Percentiles rank a stretch among this genome's conserved stretches.
These are phyloP conservation scores for Podospora australis DNA, from an alignment of 495 filamentous ascomycete species.

Conservation along the genomic window DNA sequence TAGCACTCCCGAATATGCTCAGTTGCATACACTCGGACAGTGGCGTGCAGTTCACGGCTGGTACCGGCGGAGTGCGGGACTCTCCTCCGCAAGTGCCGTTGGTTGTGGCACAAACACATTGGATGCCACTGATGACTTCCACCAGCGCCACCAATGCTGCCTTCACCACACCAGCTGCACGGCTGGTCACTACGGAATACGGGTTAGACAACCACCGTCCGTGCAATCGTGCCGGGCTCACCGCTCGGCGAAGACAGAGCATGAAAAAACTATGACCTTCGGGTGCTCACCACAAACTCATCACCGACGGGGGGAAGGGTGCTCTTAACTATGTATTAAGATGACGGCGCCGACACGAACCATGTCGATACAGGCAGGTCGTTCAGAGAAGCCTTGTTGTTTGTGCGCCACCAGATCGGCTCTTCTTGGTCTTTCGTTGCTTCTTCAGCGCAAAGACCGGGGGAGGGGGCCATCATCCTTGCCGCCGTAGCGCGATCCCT, in stretches of 20 bases:
- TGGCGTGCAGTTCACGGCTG: constrained; percentile 10
- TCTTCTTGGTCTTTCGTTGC: no score
- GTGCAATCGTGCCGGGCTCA: constrained; percentile 4
- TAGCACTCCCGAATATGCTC: not conserved
- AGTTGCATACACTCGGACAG: constrained; percentile 6
- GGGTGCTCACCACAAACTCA: not conserved
- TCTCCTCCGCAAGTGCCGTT: constrained; percentile 18
- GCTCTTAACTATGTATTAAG: not conserved
- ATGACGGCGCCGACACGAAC: not conserved
- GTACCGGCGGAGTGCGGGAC: constrained; percentile 20
- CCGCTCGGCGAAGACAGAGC: constrained; percentile 10
- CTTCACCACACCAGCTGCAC: no score
- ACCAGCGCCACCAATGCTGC: constrained; percentile 2
- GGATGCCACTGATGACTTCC: constrained; percentile 1
- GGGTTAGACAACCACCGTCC: constrained; percentile 1
- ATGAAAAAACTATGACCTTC: no score
- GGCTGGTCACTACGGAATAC: no score
- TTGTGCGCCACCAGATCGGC: constrained; percentile 28
- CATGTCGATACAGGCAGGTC: constrained; percentile 2
- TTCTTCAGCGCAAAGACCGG: constrained; percentile 3
- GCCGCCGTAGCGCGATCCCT: constrained; percentile 18
- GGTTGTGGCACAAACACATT: constrained; percentile 10
- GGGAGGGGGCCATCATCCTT: constrained; percentile 14
- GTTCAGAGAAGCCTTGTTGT: constrained; percentile 8
- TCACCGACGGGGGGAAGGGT: not conserved